phyloP scores from a whole-genome alignment of 768 basidiomycete genomes.

The Termitomyces titanicus region DNA sequence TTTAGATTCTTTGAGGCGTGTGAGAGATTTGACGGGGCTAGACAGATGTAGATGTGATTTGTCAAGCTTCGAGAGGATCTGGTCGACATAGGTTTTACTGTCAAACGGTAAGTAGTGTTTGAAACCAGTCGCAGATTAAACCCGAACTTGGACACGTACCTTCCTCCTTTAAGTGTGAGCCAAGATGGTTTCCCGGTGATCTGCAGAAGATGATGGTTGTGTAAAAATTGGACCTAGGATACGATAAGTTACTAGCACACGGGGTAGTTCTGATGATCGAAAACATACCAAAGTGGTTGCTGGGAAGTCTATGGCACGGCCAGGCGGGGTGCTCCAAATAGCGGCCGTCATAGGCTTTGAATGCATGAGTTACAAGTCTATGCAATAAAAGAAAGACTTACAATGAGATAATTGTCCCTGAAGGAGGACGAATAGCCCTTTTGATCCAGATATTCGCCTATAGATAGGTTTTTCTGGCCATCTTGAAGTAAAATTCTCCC shows the following conservation, averaged over 20 bases:
- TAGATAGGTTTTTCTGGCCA: constrained; percentile 39
- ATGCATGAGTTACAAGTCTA: neutral
- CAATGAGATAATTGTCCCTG: constrained; percentile 72
- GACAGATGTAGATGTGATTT: constrained; percentile 52
- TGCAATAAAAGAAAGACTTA: constrained; percentile 38
- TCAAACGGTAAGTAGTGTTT: neutral
- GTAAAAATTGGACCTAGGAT: constrained; percentile 60
- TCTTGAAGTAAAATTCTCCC: constrained; percentile 39
- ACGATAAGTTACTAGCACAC: neutral
- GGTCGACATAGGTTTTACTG: constrained; percentile 65
- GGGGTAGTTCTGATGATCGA: neutral
- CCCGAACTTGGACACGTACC: constrained; percentile 33
- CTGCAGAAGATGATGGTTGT: constrained; percentile 73
- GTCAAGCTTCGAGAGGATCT: constrained; percentile 55
- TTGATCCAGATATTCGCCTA: constrained; percentile 57
- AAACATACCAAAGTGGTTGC: constrained; percentile 54
- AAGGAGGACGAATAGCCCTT: constrained; percentile 68
- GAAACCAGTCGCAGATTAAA: neutral
- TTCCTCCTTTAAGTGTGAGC: constrained; percentile 71
- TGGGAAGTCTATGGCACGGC: constrained; percentile 67
- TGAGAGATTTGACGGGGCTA: constrained; percentile 47
- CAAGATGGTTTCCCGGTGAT: constrained; percentile 66
- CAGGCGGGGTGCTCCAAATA: constrained; percentile 77
- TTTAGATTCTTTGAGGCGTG: constrained; percentile 14
- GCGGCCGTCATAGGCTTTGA: constrained; percentile 74